Evolutionary conservation across 495 filamentous ascomycete species (phyloP), one percentile per base, ranked within the genome.

Genomic region (Aspergillus nidulans): DNA sequence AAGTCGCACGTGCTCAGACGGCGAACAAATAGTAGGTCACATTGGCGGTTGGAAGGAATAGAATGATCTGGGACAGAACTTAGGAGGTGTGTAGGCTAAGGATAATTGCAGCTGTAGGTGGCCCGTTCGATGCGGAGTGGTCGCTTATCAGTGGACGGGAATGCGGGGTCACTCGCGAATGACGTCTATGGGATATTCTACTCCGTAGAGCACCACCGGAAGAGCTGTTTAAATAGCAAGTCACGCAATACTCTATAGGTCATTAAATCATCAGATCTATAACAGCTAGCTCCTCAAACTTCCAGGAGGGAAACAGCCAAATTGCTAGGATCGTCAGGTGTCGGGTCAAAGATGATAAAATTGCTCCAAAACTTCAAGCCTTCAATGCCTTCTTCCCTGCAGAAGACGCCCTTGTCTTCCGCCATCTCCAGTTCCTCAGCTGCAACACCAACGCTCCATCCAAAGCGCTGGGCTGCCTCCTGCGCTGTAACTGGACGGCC

Each of bases 401-500:
- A 94, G 20, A 95, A 68, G 12, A 84, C 81, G 0, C 95, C 94
- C 59, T 80, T 84, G 68, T 95, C 89, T 67, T 91, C 91, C 6
- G 94, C 94, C 94, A 97, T 97, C 70, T 96, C 91, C 26, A 99
- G 71, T 69, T 97, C 95, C 65, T 97, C 95, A 49, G 83, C 85
- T 4, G 94, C 95, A 19, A 99, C 94, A n/a, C 95, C 95, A 15
- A 99, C 87, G 67, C 94, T 97, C 94, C 94, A 99, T 20, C 91
- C 90, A 72, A 99, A 99, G 46, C 81, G 79, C 70, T 95, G 90
- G 0, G 94, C 94, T 0, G 82, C 81, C 65, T 97, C 92, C 61
- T 92, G 87, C 7, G 92, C 91, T 4, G 91, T 97, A 21, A 99
- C 84, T 4, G 91, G 89, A 38, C 84, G 78, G 2, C 92, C 95